These are phyloP conservation scores for Jatropha curcas DNA, from an alignment of 345 rosid genomes.

Conservation along the genomic window DNA sequence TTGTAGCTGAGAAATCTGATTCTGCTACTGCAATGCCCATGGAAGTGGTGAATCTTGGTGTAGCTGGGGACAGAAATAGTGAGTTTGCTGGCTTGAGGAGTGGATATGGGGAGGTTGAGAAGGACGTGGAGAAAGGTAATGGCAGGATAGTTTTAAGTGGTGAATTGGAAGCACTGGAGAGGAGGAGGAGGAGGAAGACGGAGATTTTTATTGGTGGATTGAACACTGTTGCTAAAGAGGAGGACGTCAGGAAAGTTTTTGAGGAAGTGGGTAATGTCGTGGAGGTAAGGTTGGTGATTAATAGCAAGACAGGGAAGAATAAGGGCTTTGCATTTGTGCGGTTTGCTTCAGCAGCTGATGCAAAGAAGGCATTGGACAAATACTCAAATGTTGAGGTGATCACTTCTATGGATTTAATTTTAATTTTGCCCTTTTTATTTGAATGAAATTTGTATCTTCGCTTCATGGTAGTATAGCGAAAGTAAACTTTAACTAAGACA, in stretches of 20 bases:
- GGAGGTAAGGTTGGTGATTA: slow-evolving; percentile 19
- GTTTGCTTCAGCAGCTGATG: slow-evolving; percentile 30
- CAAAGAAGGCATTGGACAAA: slow-evolving; percentile 29
- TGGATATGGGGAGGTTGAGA: slow-evolving; percentile 5
- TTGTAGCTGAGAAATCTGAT: neutral
- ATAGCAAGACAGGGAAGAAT: slow-evolving; percentile 22
- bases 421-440: slow-evolving; percentile 3
- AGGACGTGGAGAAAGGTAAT: slow-evolving; percentile 10
- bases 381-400: slow-evolving; percentile 25
- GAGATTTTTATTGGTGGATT: slow-evolving; percentile 38
- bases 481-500: neutral
- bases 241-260: slow-evolving; percentile 32
- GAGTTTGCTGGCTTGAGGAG: neutral
- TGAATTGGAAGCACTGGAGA: slow-evolving; percentile 34
- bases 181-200: slow-evolving; percentile 28
- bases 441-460: neutral
- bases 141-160: slow-evolving; percentile 24
- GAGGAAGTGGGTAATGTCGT: slow-evolving; percentile 30
- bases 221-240: slow-evolving; percentile 24
- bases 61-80: slow-evolving; percentile 4
- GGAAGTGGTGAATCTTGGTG: neutral
- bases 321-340: slow-evolving; percentile 33
- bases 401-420: neutral
- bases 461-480: neutral
- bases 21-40: neutral